phyloP scores from a whole-genome alignment of 2,329 filamentous ascomycete genomes.

The Neurospora sp. region DNA sequence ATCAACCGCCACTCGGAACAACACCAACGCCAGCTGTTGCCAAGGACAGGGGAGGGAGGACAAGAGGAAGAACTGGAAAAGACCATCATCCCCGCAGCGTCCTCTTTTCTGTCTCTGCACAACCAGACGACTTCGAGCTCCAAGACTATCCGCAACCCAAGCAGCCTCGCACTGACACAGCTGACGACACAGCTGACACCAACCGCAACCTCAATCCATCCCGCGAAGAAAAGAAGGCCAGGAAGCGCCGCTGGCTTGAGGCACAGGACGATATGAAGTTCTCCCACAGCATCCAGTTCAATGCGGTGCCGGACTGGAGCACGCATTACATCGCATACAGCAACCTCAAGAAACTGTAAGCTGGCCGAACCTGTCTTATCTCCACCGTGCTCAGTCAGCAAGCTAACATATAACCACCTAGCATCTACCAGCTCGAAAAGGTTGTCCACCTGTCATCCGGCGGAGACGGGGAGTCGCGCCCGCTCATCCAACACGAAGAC shows the following conservation, averaged over 20 bases:
- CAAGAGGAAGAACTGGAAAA: background rate
- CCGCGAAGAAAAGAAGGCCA: slow-evolving; percentile 34
- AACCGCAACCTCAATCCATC: slow-evolving; percentile 1
- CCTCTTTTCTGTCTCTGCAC: slow-evolving; percentile 4
- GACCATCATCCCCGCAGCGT: slow-evolving; percentile 1
- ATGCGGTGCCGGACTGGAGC: slow-evolving; percentile 99
- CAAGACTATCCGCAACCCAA: slow-evolving; percentile 6
- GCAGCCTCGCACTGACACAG: background rate
- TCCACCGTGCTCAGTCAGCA: background rate
- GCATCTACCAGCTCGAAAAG: slow-evolving; percentile 93
- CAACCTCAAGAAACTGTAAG: slow-evolving; percentile 95
- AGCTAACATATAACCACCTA: slow-evolving; percentile 25
- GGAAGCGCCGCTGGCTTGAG: slow-evolving; percentile 62
- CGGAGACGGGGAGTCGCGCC: slow-evolving; percentile 72
- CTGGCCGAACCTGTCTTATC: background rate
- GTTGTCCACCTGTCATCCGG: slow-evolving; percentile 53
- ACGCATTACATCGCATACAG: slow-evolving; percentile 97
- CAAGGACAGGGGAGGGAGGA: slow-evolving; percentile 14
- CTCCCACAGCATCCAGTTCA: slow-evolving; percentile 98
- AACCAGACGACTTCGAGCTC: slow-evolving; percentile 12
- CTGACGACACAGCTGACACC: background rate
- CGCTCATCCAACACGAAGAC: slow-evolving; percentile 64
- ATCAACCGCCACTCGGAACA: background rate
- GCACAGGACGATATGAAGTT: slow-evolving; percentile 94
- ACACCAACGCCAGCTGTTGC: background rate